Base-by-base conservation (phyloP, 2,329 filamentous ascomycete genomes). In the Cytospora mali region DNA sequence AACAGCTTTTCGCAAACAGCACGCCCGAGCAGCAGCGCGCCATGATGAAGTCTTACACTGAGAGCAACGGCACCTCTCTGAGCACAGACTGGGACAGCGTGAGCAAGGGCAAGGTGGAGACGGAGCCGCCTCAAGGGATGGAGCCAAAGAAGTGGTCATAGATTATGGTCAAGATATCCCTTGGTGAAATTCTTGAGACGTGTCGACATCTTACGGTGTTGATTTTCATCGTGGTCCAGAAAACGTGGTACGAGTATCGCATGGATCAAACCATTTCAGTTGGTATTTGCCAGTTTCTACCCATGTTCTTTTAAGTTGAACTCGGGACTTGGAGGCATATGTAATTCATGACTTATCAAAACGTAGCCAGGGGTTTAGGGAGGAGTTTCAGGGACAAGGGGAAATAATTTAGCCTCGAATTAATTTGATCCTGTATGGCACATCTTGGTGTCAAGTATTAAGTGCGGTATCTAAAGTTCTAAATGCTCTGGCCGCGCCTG, bases 41-140 rank as follows among this genome's bases (percentile, higher is more conserved):
- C 10, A 99, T 99, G 95, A 92, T 96, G 87, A 99, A 99, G 85
- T 96, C 92, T 72, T 98, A 92, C 71, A 83, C 87, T 16, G 94
- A 99, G 81, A 97, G 93, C 75, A 95, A 96, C 69, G 95, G 95
- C 5, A 99, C 95, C 0, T 85, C 91, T 3, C 79, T 99, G 55
- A 97, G 92, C 75, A 99, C 95, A 0, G 92, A 94, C 73, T 99
- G 95, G 95, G 77, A 79, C 11, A 90, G 96, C 66, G 94, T 97
- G 23, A 85, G 86, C 56, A 84, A 81, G 66, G 86, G 85, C 21
- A 89, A 78, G 27, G 90, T 97, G 28, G 85, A 91, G 72, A 90
- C 88, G 0, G 76, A 80, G 39, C 90, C 92, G 10, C 92, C 92
- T 0, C 89, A 93, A 53, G 92, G 92, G 0, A 87, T 92, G 69